Percentiles rank a stretch among this genome's conserved stretches.
Evolutionary conservation across 1,284 basidiomycete species (phyloP).

Genomic region (Tilletia caries): DNA sequence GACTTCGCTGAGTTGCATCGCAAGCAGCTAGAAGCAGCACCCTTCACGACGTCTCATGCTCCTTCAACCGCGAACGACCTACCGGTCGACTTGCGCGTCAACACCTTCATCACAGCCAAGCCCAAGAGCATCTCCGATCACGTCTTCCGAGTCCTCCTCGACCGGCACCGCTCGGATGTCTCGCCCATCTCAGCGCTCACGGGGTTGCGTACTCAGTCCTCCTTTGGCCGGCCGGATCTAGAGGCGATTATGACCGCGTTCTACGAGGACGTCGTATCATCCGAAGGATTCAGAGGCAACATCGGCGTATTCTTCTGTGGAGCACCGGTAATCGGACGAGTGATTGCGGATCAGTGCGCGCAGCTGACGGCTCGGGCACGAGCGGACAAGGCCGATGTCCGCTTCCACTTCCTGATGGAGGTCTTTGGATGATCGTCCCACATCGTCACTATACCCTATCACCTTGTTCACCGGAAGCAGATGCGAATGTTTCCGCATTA

Average conservation of each 20-base stretch:
- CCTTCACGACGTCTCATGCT: not conserved
- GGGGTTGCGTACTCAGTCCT: slow-evolving; percentile 1
- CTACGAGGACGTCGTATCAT: slow-evolving; percentile 2
- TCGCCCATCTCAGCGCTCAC: slow-evolving; percentile 14
- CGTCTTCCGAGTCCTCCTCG: slow-evolving; percentile 17
- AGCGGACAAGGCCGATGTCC: not conserved
- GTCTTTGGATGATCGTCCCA: slow-evolving; percentile 16
- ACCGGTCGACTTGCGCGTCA: slow-evolving; percentile 11
- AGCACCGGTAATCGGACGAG: not conserved
- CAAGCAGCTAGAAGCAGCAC: not conserved
- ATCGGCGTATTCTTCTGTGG: slow-evolving; percentile 20
- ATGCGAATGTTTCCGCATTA: too few relatives aligned
- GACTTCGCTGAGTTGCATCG: not conserved
- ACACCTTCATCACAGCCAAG: slow-evolving; percentile 15
- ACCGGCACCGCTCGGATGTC: slow-evolving; percentile 2
- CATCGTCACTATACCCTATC: too few relatives aligned
- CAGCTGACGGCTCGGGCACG: not conserved
- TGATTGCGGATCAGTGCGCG: slow-evolving; percentile 8
- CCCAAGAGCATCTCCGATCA: slow-evolving; percentile 14
- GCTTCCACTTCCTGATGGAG: slow-evolving; percentile 17
- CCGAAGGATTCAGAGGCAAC: not conserved
- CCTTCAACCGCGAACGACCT: too few relatives aligned
- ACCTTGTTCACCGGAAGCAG: too few relatives aligned
- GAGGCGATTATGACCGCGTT: not conserved
- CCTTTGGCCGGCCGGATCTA: slow-evolving; percentile 16